Evolutionary conservation across 2,329 filamentous ascomycete species (phyloP), one percentile per base, ranked within the genome.

Genomic region (Tolypocladium cylindrosporum): DNA sequence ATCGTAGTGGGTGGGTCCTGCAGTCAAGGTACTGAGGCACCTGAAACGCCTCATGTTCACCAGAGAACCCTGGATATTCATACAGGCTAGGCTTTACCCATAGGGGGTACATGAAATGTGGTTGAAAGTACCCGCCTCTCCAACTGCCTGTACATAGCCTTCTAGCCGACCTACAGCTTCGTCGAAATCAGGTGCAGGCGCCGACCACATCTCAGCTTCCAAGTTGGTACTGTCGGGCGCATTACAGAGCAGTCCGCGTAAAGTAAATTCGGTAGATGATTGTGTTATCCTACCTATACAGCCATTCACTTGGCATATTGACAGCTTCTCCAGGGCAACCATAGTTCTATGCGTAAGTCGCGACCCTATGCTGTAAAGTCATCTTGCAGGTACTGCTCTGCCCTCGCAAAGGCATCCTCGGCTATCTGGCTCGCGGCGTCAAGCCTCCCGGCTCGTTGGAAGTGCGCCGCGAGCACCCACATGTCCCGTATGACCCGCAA

Each of bases 401-500:
- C 71, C 59, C 71, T 67, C 9, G 61, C 63, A 8, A 73, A 59
- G 27, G 71, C 71, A 55, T 73, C 71, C 6, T 64, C 60, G 13
- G 66, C 66, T n/a, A 67, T 69, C 36, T 60, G 57, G 7, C 65
- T 54, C 2, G 71, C 69, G 8, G 65, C 65, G 3, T 66, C 64
- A 34, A 60, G 59, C 54, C 64, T 67, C 7, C 70, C 71, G 27
- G 66, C 64, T 55, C 66, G 67, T 54, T 70, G 63, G 50, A 68
- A 71, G 58, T 73, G 68, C 3, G 62, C 66, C 21, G 70, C 69
- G 9, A 73, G 66, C 61, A 73, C 71, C 71, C 71, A 73, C 68
- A 73, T 70, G 60, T 73, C 71, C 48, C 71, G 66, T 50, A 73
- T 70, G 36, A 73, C 71, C 36, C 71, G 68, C 61, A 73, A 51